Evolutionary conservation across 257 asterid genomes (phyloP).

Genomic region (Plectranthus barbatus): DNA sequence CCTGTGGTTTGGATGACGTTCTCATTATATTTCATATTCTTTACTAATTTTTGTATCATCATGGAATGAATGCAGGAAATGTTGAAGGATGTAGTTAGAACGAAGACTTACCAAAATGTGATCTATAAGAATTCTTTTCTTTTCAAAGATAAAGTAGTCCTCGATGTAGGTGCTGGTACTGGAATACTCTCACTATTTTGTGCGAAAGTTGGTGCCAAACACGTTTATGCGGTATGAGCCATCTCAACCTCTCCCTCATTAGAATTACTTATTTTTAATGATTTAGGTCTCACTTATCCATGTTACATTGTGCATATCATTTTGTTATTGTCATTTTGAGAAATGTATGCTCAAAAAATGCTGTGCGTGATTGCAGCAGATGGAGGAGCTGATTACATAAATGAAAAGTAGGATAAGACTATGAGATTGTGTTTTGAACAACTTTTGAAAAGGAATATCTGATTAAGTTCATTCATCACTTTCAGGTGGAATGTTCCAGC

Average conservation of each 20-base stretch:
- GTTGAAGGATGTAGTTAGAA: conserved; percentile 86
- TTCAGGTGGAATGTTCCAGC: conserved; percentile 93
- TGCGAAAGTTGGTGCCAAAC: conserved; percentile 92
- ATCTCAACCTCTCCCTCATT: background rate
- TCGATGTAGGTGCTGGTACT: conserved; percentile 98
- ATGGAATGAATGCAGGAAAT: conserved; percentile 54
- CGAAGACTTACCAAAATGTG: conserved; percentile 85
- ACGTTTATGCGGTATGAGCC: conserved; percentile 26
- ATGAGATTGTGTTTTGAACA: background rate
- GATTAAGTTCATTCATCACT: background rate
- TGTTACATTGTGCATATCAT: too few relatives aligned
- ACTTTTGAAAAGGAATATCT: conserved; percentile 5
- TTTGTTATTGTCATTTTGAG: background rate
- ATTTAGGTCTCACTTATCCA: too few relatives aligned
- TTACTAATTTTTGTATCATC: background rate
- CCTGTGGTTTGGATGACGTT: conserved; percentile 11
- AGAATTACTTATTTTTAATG: too few relatives aligned
- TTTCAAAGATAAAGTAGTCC: conserved; percentile 84
- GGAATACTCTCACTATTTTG: conserved; percentile 97
- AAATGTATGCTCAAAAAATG: background rate
- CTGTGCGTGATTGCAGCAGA: background rate
- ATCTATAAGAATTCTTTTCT: conserved; percentile 81
- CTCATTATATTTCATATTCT: background rate
- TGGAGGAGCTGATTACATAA: background rate
- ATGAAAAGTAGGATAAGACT: background rate